Conservation (phyloP, 257 asterid species). For the Solanum gandarillasii region DNA sequence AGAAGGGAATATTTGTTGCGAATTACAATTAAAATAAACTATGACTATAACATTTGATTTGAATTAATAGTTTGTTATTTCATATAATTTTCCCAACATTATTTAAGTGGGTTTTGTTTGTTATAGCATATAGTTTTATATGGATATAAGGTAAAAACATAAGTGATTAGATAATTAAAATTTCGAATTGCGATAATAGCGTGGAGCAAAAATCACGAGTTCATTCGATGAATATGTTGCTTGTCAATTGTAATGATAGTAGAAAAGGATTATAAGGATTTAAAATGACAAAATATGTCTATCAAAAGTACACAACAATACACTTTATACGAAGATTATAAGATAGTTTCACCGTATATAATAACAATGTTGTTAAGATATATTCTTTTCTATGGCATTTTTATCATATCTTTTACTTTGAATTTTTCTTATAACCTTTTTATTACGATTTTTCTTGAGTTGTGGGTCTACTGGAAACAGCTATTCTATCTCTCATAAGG, state of each 20-base stretch:
- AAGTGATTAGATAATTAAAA: background rate
- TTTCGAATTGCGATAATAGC: background rate
- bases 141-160: background rate
- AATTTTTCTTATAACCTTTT: background rate
- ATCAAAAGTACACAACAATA: background rate
- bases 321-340: background rate
- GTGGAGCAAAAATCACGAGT: background rate
- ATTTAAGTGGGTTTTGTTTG: background rate
- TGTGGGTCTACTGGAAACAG: rapidly evolving
- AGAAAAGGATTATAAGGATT: background rate
- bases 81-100: background rate
- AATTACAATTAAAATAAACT: no score
- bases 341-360: background rate
- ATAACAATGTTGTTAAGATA: background rate
- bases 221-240: background rate
- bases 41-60: no score
- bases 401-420: background rate
- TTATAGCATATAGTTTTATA: background rate
- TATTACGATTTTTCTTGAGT: background rate
- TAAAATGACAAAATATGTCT: background rate
- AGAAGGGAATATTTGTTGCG: no score
- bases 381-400: background rate
- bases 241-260: background rate
- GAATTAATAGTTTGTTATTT: no score
- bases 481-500: rapidly evolving